These are phyloP conservation scores for Darksidea phi DNA, from an alignment of 495 filamentous ascomycete species.

Conservation along the genomic window DNA sequence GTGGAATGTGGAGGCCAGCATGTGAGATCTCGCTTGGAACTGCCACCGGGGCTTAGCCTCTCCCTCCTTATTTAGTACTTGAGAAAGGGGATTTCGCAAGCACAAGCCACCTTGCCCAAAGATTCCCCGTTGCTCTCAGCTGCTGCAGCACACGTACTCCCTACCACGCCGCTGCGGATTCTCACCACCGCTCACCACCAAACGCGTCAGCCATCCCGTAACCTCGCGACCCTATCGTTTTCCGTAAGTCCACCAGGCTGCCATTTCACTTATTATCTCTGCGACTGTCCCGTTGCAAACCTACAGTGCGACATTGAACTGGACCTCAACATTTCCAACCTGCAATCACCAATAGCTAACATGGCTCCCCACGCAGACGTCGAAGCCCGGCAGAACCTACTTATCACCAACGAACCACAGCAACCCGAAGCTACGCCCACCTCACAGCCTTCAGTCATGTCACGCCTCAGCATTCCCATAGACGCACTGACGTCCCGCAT, in stretches of 20 bases:
- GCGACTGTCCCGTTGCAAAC: background rate
- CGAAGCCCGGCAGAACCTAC: conserved; percentile 27
- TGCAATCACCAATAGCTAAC: conserved; percentile 12
- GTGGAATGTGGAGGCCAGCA: background rate
- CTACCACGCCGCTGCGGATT: background rate
- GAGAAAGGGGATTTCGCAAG: background rate
- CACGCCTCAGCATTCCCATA: conserved; percentile 84
- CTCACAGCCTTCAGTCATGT: conserved; percentile 55
- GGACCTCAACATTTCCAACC: background rate
- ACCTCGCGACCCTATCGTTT: background rate
- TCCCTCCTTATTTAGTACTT: too few species aligned
- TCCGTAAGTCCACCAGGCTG: conserved; percentile 14
- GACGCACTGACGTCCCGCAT: conserved; percentile 87
- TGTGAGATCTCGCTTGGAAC: background rate
- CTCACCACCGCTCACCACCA: background rate
- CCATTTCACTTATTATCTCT: conserved; percentile 11
- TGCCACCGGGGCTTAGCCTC: background rate
- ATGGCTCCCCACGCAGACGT: conserved; percentile 25
- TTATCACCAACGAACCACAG: conserved; percentile 6
- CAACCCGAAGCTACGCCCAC: background rate
- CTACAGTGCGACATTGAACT: conserved; percentile 16
- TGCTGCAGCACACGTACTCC: conserved; percentile 3
- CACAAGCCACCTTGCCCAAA: background rate
- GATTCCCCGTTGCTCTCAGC: background rate
- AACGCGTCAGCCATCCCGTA: conserved; percentile 22